A percentile compares a stretch with the other conserved stretches of the same genome.
Conservation (phyloP, 148 eudicot genomes). For the Heliosperma pusillum region DNA sequence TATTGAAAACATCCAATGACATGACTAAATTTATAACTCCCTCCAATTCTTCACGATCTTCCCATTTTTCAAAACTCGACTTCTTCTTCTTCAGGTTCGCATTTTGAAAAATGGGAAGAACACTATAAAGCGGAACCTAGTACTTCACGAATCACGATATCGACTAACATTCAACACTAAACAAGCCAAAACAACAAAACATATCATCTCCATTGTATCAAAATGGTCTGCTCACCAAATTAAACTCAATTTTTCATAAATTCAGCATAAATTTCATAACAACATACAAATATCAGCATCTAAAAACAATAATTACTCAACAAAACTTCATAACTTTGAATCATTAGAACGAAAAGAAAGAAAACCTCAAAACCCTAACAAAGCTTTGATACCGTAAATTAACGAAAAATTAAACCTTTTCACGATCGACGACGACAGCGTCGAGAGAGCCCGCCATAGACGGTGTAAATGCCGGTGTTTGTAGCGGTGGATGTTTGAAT, state of each 20-base stretch:
- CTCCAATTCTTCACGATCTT: background rate
- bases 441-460: background rate
- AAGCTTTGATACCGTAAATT: background rate
- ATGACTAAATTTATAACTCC: background rate
- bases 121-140: background rate
- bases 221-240: background rate
- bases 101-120: background rate
- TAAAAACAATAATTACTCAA: background rate
- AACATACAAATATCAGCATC: background rate
- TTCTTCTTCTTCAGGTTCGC: too few species aligned
- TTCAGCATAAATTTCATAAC: background rate
- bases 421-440: slow-evolving; percentile 17
- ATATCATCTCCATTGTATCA: background rate
- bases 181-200: background rate
- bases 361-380: background rate
- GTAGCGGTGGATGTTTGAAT: background rate
- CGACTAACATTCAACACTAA: background rate
- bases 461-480: background rate
- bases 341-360: background rate
- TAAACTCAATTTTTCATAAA: background rate
- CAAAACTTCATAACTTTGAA: too few species aligned
- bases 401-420: slow-evolving; percentile 16
- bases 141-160: background rate
- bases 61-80: background rate
- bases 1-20: too few species aligned